These are phyloP conservation scores for Pichia cactophila DNA, from an alignment of 1,139 yeast genomes.

Conservation along the genomic window DNA sequence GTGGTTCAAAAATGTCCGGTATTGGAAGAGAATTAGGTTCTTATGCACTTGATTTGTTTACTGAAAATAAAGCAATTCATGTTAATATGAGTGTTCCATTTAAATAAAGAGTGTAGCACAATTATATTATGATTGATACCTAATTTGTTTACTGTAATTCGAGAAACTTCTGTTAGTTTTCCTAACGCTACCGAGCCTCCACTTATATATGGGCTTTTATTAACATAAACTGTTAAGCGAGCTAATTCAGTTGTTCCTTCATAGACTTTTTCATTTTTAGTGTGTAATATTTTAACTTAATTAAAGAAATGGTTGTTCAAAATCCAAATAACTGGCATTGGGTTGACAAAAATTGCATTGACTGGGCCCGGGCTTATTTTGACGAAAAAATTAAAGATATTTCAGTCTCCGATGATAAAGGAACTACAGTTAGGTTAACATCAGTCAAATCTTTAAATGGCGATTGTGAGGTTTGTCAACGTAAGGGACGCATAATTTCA, in stretches of 20 bases:
- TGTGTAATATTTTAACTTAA: no score
- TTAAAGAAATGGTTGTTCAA: constrained; percentile 49
- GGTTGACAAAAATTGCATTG: constrained; percentile 96
- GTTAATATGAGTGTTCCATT: constrained; percentile 42
- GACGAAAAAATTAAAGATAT: constrained; percentile 40
- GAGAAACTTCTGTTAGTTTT: background rate
- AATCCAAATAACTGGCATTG: constrained; percentile 92
- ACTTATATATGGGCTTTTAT: no score
- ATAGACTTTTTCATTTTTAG: background rate
- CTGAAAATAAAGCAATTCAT: constrained; percentile 75
- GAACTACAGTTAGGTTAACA: constrained; percentile 27
- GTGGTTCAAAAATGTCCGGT: constrained; percentile 75
- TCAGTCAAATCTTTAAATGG: constrained; percentile 73
- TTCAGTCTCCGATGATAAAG: constrained; percentile 34
- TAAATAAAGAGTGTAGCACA: constrained; percentile 1
- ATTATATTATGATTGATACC: no score
- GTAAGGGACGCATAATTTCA: constrained; percentile 94
- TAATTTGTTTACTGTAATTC: background rate
- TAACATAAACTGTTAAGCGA: no score
- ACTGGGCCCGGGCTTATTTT: constrained; percentile 82
- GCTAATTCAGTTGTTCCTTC: no score
- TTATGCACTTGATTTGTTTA: constrained; percentile 66
- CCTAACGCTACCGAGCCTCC: no score
- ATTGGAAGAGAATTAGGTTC: constrained; percentile 83
- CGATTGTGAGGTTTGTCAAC: constrained; percentile 92